Base-by-base conservation (phyloP, 345 rosid species). In the Dipteronia dyeriana region DNA sequence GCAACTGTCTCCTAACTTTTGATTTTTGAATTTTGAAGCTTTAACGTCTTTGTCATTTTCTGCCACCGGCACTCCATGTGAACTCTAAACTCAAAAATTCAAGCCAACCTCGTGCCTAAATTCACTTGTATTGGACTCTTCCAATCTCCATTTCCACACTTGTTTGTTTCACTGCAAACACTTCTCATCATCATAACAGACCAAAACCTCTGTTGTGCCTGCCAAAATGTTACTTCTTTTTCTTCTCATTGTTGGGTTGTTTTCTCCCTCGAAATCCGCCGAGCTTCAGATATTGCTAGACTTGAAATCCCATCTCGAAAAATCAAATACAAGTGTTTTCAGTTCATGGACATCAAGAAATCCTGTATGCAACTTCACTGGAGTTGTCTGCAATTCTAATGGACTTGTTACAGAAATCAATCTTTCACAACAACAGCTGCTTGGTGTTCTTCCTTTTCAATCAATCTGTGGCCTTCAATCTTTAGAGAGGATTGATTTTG, bases 361-460 rank as follows among this genome's bases (percentile, higher is more conserved):
- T 7, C 60, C 82, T 0, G 62, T 76, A 1, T 91, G 93, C 77
- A 73, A 66, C 34, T 91, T 91, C 82, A 39, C 79, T 14, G 98
- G 98, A 53, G 79, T 94, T 23, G 23, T 75, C 7, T 94, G 98
- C 73, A 63, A 84, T 60, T 67, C 80, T 45, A 62, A 71, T 23
- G 90, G 91, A 19, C 66, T 81, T 25, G 94, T 92, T 53, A 17
- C 76, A 10, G 91, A 89, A 73, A 89, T 94, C 84, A 83, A 80
- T 77, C 98, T 94, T 49, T 78, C 85, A 41, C 62, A n/a, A 16
- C 78, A 77, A n/a, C 51, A 75, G 1, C 56, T 94, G n/a, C 70
- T 12, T 45, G 97, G 94, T 64, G 75, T 20, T 56, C 68, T 91
- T 84, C 93, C 91, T 69, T 89, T 91, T 9, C 87, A 76, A 68